Percentiles rank a stretch among this genome's conserved stretches.
These are phyloP conservation scores for Skeletonema menzelii DNA, from an alignment of 108 stramenopile species.

Conservation along the genomic window DNA sequence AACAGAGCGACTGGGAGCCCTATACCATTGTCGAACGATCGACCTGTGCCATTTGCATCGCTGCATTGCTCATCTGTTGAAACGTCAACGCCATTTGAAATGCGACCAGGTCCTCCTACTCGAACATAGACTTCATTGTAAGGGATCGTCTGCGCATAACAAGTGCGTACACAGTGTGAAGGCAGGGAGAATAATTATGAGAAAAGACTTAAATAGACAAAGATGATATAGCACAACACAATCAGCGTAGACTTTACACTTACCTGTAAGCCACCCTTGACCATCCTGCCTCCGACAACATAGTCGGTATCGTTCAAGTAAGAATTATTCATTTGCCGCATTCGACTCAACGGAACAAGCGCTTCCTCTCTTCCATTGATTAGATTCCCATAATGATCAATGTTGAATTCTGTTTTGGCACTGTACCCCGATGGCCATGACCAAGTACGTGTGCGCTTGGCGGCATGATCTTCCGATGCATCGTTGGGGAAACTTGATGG, in stretches of 20 bases:
- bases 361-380: constrained; percentile 61
- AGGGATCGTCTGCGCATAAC: constrained; percentile 56
- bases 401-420: constrained; percentile 68
- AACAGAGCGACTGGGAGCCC: constrained; percentile 88
- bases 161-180: neutral
- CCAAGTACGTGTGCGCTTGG: constrained; percentile 72
- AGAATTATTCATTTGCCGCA: constrained; percentile 46
- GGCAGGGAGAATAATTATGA: neutral
- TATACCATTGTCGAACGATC: constrained; percentile 75
- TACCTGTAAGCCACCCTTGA: constrained; percentile 62
- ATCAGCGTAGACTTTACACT: neutral
- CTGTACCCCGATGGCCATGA: constrained; percentile 76
- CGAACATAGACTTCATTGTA: constrained; percentile 88
- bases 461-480: constrained; percentile 61
- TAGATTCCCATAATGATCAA: constrained; percentile 46
- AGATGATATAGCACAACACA: no score
- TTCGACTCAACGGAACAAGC: constrained; percentile 41
- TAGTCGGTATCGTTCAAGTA: constrained; percentile 42
- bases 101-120: constrained; percentile 78
- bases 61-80: constrained; percentile 45
- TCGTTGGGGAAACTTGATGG: constrained; percentile 46
- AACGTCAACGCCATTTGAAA: constrained; percentile 52
- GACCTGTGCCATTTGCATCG: constrained; percentile 45
- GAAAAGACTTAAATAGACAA: neutral
- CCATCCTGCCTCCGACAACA: constrained; percentile 55